Base-by-base conservation (phyloP, 257 asterid genomes). In the Solanum ossicruentum region DNA sequence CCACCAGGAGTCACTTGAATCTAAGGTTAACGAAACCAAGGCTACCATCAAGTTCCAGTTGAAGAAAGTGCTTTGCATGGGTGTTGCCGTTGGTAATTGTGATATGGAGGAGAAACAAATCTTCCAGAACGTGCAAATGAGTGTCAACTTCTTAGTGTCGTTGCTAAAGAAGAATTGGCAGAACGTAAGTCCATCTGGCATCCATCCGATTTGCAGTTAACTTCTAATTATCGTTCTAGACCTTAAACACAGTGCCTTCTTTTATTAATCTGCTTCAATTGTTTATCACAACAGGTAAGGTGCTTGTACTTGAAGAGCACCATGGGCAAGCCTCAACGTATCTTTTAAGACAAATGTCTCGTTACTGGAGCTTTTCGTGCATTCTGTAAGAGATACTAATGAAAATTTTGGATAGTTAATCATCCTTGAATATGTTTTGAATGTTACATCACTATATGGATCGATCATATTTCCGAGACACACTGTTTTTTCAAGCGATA, bases 221-320 rank as follows among this genome's bases (percentile, higher is more conserved):
- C 58, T 47, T 47, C 6, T 0, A 41, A n/a, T 72, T 45, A 45
- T n/a, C 12, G 39, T 12, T n/a, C 56, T 9, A 51, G 16, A 8
- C 41, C 0, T 9, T 58, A 0, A 3, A 0, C 20, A 10, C 6
- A 8, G 10, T 78, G 21, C 16, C 52, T 9, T 78, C 49, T 78
- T 52, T 28, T 51, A 23, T 45, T 23, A 8, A 77, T 51, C 61
- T n/a, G 47, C 2, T 77, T 52, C 1, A 26, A 78, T 78, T 78
- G 49, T 17, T 78, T 16, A 9, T 52, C 49, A 13, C 83, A 26
- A 28, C 88, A 85, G 88, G 88, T 85, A 57, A 81, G 88, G 60
- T 81, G 88, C 69, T 72, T 85, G 82, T 81, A 85, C 85, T 81
- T 85, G 88, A 85, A 85, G 85, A 85, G 85, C 20, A 81, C 88